Conservation (phyloP, 805 yeast species). For the Wickerhamomyces kurtzmanii region DNA sequence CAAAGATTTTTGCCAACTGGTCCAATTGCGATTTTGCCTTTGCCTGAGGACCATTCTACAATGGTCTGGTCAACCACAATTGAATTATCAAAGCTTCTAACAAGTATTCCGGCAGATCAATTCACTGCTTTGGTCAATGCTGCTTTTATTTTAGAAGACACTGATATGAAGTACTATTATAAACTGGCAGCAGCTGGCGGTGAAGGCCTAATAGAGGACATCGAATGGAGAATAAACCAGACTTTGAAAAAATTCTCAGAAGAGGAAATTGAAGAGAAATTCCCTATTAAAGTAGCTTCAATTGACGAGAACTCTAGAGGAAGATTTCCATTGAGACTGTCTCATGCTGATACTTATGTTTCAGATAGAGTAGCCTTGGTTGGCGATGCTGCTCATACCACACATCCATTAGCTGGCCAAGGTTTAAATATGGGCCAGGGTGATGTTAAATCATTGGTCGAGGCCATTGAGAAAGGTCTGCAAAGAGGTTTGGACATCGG, state of each 20-base stretch:
- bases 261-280: conserved; percentile 43
- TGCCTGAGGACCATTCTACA: conserved; percentile 81
- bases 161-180: conserved; percentile 68
- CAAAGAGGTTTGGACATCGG: conserved; percentile 87
- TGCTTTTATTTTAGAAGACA: conserved; percentile 68
- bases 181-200: conserved; percentile 25
- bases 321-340: conserved; percentile 76
- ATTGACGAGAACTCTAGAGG: conserved; percentile 66
- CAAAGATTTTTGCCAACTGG: conserved; percentile 89
- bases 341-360: conserved; percentile 86
- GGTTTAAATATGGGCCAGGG: conserved; percentile 97
- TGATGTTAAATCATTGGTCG: conserved; percentile 68
- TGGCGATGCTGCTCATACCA: conserved; percentile 97
- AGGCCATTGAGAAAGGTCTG: conserved; percentile 60
- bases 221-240: conserved; percentile 56
- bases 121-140: conserved; percentile 76
- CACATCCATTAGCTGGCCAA: conserved; percentile 97
- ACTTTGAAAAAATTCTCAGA: conserved; percentile 24
- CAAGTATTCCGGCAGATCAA: conserved; percentile 46
- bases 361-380: conserved; percentile 82
- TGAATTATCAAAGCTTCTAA: conserved; percentile 54
- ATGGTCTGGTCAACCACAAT: conserved; percentile 91
- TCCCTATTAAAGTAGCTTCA: conserved; percentile 56
- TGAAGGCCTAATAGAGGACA: conserved; percentile 50
- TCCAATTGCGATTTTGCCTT: conserved; percentile 84